Evolutionary conservation across 805 yeast genomes (phyloP), one percentile per base, ranked within the genome.

Genomic region (Scheffersomyces spartinae): DNA sequence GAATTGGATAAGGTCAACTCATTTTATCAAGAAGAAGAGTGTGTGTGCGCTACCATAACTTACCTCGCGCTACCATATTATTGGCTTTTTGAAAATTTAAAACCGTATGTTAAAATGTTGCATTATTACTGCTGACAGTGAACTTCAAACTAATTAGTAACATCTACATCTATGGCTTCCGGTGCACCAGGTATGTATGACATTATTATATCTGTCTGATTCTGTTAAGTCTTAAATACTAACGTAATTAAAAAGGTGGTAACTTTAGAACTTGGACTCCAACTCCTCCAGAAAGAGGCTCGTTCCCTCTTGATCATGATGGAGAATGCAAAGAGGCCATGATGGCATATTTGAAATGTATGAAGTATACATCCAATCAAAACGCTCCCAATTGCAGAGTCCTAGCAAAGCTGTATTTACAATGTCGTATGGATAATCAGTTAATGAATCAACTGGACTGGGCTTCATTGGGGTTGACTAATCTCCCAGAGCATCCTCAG

Each of bases 281-380:
- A 7, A 78, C 88, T 0, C 95, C 98, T 13, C 98, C 98, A 2
- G 95, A 88, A 37, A 61, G 95, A 38, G 98, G 98, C 0, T 83
- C 97, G 0, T 88, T 88, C 51, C 98, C 97, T 1, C 58, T 88
- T 23, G 98, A 88, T 44, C 98, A 88, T 44, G 60, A 52, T 32
- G 77, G 76, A 6, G 97, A 91, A 36, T 88, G 97, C 45, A 71
- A 74, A 13, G 61, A 62, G 13, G 68, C 72, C 30, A 91, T 86
- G 91, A 47, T 64, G 22, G 69, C 68, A 24, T 88, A 88, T 46
- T 56, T 88, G 34, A 56, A 71, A 24, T 88, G 98, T 53, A 56
- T 88, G 52, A 76, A 79, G 44, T 56, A 73, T 17, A 83, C 85
- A 9, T 66, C 65, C 29, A 88, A 88, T 31, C 74, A 76, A 38